Conservation (phyloP, 2,329 filamentous ascomycete genomes). For the Pseudogymnoascus sp. region DNA sequence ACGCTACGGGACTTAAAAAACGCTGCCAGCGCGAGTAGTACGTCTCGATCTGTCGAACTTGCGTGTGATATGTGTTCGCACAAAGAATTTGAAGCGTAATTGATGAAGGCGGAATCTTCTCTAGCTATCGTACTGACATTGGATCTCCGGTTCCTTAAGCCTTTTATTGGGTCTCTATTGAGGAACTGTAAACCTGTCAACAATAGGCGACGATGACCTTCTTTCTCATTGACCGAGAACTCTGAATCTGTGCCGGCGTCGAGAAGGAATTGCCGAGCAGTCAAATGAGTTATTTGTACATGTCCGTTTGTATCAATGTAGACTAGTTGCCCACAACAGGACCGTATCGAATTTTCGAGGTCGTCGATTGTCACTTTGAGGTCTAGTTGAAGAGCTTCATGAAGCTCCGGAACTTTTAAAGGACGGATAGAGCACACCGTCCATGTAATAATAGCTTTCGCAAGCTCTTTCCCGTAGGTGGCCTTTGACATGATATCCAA, state of each 20-base stretch:
- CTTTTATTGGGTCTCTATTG: neutral
- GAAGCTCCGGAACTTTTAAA: neutral
- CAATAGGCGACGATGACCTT: neutral
- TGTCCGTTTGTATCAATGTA: neutral
- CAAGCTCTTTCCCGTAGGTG: constrained; percentile 21
- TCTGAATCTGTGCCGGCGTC: neutral
- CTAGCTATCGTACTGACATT: neutral
- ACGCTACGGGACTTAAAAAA: neutral
- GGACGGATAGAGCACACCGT: neutral
- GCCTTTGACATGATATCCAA: constrained; percentile 16
- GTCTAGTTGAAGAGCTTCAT: neutral
- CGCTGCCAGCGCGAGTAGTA: neutral
- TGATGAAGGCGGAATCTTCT: neutral
- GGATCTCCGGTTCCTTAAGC: neutral
- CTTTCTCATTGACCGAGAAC: neutral
- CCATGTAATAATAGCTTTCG: neutral
- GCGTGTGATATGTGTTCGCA: neutral
- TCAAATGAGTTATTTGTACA: neutral
- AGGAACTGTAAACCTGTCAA: neutral
- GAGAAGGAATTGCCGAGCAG: neutral
- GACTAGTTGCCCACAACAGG: neutral
- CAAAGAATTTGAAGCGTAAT: neutral
- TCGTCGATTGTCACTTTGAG: neutral
- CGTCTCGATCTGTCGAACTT: neutral
- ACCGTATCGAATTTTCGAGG: neutral